A percentile compares a stretch with the other conserved stretches of the same genome.
phyloP scores from a whole-genome alignment of 495 filamentous ascomycete species.

The Penicillium bovifimosum region DNA sequence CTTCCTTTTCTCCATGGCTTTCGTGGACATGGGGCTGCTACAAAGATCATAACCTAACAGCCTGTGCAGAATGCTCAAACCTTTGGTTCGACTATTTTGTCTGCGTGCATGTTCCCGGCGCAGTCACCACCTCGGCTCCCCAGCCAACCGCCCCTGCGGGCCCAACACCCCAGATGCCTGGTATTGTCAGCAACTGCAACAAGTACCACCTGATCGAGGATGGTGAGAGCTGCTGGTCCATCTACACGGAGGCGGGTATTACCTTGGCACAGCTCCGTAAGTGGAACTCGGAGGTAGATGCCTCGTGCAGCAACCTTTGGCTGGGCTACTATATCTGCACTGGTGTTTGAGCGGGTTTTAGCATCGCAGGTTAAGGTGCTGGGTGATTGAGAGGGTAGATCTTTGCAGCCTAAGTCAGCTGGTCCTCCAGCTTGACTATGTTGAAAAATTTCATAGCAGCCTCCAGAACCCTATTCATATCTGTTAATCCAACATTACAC shows the following conservation, averaged over 20 bases:
- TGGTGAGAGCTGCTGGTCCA: neutral
- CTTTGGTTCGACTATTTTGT: constrained; percentile 17
- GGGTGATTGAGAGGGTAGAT: too few relatives aligned
- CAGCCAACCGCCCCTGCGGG: neutral
- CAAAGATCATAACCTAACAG: too few relatives aligned
- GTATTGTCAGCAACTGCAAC: neutral
- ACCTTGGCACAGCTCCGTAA: neutral
- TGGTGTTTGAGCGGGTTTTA: too few relatives aligned
- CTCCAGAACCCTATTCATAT: too few relatives aligned
- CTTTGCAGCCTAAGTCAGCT: too few relatives aligned
- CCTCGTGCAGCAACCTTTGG: neutral
- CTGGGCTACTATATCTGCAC: neutral
- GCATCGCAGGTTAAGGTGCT: too few relatives aligned
- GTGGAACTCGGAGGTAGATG: neutral
- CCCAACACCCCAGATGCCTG: neutral
- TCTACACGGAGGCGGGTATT: neutral
- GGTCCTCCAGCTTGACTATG: neutral
- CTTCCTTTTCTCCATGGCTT: neutral
- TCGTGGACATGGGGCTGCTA: neutral
- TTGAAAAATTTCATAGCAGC: neutral
- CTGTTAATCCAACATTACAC: neutral
- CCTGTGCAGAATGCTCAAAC: constrained; percentile 14
- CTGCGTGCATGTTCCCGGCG: constrained; percentile 14
- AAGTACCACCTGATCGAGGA: neutral
- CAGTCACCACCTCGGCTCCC: constrained; percentile 8